A percentile compares a stretch with the other conserved stretches of the same genome.
Conservation (phyloP, 106 monocot genomes). For the Apostasia ramifera region DNA sequence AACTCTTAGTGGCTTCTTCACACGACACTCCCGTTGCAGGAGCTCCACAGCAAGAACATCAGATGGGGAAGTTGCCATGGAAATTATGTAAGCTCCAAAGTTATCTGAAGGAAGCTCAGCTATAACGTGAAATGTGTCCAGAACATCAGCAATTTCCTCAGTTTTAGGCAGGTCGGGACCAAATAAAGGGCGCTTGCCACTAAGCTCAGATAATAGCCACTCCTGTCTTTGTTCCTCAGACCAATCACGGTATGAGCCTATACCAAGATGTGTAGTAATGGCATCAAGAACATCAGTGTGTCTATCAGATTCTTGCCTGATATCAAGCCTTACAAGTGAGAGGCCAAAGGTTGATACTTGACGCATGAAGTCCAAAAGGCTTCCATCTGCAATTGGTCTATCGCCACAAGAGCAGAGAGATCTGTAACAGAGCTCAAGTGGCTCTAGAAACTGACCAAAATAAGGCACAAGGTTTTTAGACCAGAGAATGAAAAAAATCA, state of each 20-base stretch:
- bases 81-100: conserved; percentile 93
- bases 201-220: conserved; percentile 81
- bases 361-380: conserved; percentile 88
- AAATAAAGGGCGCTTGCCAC: conserved; percentile 81
- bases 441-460: conserved; percentile 33
- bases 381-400: conserved; percentile 84
- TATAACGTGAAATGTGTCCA: conserved; percentile 66
- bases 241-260: conserved; percentile 97
- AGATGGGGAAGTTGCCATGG: conserved; percentile 90
- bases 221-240: conserved; percentile 86
- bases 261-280: conserved; percentile 80
- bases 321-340: conserved; percentile 94
- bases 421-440: conserved; percentile 48
- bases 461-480: background rate
- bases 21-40: conserved; percentile 51
- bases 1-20: conserved; percentile 72
- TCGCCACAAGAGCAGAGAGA: conserved; percentile 48
- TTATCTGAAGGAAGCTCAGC: conserved; percentile 80
- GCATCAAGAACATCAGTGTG: conserved; percentile 93
- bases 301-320: conserved; percentile 97
- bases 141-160: conserved; percentile 79
- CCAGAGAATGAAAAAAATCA: conserved; percentile 31
- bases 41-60: conserved; percentile 85
- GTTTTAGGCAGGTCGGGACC: conserved; percentile 83
- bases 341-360: conserved; percentile 95